phyloP scores from a whole-genome alignment of 768 basidiomycete genomes.

The Serendipita sp. region DNA sequence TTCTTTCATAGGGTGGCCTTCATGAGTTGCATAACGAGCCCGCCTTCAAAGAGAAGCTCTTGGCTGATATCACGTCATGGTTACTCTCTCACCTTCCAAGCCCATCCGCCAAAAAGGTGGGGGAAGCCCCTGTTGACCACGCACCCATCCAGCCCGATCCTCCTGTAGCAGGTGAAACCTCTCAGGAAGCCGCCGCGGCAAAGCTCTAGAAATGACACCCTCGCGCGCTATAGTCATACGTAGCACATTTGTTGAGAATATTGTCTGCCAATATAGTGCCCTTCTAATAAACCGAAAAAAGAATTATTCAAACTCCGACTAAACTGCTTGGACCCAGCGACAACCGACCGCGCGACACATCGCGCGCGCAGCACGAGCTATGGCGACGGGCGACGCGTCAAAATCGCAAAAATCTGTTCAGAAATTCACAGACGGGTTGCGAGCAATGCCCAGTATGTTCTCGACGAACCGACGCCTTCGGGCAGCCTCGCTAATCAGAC shows the following conservation, averaged over 20 bases:
- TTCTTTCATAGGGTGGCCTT: slow-evolving; percentile 37
- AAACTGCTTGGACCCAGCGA: background rate
- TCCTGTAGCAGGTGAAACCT: background rate
- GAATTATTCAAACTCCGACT: background rate
- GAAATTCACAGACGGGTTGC: slow-evolving; percentile 5
- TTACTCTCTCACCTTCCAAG: background rate
- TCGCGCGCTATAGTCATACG: background rate
- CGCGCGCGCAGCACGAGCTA: background rate
- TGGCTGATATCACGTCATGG: background rate
- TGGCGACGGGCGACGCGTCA: slow-evolving; percentile 2
- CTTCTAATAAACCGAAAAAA: background rate
- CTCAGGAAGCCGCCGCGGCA: background rate
- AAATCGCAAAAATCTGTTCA: background rate
- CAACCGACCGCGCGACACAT: background rate
- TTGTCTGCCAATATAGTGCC: background rate
- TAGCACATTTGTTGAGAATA: background rate
- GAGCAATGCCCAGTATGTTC: slow-evolving; percentile 3
- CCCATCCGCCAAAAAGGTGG: background rate
- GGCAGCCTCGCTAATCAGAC: background rate
- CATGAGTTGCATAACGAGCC: slow-evolving; percentile 69
- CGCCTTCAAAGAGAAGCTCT: slow-evolving; percentile 16
- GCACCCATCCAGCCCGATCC: background rate
- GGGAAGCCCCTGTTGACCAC: background rate
- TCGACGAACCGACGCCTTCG: background rate
- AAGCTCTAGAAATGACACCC: background rate